These are phyloP conservation scores for Vigna trinervia DNA, from an alignment of 306 rosid genomes.

Conservation along the genomic window DNA sequence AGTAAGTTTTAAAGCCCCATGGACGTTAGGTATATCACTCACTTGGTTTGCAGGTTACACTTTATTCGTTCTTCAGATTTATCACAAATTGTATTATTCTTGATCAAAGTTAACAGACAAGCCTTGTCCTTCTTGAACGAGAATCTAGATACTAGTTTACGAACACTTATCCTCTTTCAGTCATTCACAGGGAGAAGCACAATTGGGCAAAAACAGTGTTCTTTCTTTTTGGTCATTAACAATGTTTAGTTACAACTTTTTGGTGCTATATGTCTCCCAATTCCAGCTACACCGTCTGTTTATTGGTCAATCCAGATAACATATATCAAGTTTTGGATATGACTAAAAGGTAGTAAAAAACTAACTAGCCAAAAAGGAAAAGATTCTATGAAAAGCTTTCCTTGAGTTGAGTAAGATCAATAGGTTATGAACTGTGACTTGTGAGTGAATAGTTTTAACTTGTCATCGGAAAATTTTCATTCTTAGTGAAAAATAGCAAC, in stretches of 20 bases:
- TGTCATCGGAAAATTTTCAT: not conserved
- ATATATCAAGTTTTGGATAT: not conserved
- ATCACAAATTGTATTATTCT: not conserved
- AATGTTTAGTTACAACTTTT: not conserved
- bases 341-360: not conserved
- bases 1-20: not conserved
- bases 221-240: not conserved
- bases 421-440: not conserved
- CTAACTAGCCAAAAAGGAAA: too few relatives aligned
- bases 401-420: not conserved
- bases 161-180: too few relatives aligned
- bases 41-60: too few relatives aligned
- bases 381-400: too few relatives aligned
- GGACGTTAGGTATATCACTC: too few relatives aligned
- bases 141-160: not conserved
- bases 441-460: not conserved
- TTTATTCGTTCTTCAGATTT: too few relatives aligned
- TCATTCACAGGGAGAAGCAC: too few relatives aligned
- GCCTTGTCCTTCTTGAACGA: not conserved
- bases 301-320: not conserved
- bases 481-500: not conserved
- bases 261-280: not conserved
- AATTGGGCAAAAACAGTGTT: too few relatives aligned
- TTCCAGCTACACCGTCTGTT: not conserved
- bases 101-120: not conserved